phyloP scores from a whole-genome alignment of 495 filamentous ascomycete species.

The Aspergillus homomorphus region DNA sequence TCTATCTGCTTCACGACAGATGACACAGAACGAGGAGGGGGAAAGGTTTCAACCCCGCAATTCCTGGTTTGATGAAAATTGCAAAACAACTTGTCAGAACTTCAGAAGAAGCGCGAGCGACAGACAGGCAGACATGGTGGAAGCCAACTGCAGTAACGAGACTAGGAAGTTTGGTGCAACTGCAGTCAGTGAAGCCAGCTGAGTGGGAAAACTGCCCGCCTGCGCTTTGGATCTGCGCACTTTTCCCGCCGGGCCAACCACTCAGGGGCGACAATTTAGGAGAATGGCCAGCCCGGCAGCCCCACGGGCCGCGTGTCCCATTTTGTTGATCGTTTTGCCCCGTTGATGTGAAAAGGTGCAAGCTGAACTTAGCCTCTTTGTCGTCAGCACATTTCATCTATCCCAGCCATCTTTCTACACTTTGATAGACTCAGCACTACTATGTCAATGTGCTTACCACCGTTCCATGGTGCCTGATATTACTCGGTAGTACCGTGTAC shows the following conservation, averaged over 20 bases:
- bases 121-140: neutral
- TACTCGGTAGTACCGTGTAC: too few species aligned
- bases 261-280: slow-evolving; percentile 9
- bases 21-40: too few species aligned
- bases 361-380: neutral
- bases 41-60: neutral
- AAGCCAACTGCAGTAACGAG: neutral
- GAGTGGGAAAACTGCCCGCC: neutral
- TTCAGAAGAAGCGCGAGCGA: too few species aligned
- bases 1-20: neutral
- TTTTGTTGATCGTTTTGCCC: slow-evolving; percentile 7
- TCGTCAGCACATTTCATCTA: neutral
- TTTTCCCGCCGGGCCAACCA: slow-evolving; percentile 18
- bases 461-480: neutral
- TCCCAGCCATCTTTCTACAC: neutral
- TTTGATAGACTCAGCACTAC: neutral
- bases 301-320: slow-evolving; percentile 30
- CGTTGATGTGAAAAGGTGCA: neutral
- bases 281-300: slow-evolving; percentile 6
- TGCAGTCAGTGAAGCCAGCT: neutral
- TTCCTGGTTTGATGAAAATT: neutral
- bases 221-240: slow-evolving; percentile 15
- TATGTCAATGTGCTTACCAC: neutral
- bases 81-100: neutral
- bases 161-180: neutral